phyloP scores from a whole-genome alignment of 2,329 filamentous ascomycete species.

The Aspergillus felis region DNA sequence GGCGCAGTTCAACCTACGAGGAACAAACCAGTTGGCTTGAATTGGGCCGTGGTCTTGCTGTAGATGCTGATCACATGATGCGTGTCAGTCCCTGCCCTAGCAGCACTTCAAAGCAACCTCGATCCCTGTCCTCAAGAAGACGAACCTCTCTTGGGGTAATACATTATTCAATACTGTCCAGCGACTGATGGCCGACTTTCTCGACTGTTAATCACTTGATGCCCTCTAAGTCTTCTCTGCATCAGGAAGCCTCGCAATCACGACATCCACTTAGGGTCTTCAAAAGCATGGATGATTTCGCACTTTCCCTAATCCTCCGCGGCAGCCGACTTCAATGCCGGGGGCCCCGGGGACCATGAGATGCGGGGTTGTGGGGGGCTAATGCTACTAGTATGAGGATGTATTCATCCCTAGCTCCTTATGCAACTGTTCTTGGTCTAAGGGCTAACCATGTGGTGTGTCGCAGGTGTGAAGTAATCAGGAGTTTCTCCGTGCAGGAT shows the following conservation, averaged over 20 bases:
- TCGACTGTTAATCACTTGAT: neutral
- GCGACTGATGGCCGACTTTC: neutral
- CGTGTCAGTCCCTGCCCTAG: neutral
- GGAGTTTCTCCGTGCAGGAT: neutral
- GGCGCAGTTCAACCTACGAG: neutral
- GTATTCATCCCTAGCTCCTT: neutral
- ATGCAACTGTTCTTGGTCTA: neutral
- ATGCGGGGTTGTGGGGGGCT: neutral
- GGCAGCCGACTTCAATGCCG: neutral
- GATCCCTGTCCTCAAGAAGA: neutral
- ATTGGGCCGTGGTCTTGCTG: neutral
- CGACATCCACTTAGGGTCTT: neutral
- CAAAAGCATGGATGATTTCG: neutral
- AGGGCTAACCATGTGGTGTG: neutral
- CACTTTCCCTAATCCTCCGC: conserved; percentile 6
- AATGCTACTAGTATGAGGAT: neutral
- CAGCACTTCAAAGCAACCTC: neutral
- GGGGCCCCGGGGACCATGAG: neutral
- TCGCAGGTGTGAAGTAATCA: neutral
- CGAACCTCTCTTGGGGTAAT: neutral
- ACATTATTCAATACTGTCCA: neutral
- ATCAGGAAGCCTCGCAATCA: neutral
- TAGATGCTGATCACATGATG: neutral
- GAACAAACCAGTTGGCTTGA: neutral
- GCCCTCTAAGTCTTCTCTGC: neutral